Evolutionary conservation across 2,329 filamentous ascomycete genomes (phyloP), one percentile per base, ranked within the genome.

Genomic region (Fusarium sublunatum): DNA sequence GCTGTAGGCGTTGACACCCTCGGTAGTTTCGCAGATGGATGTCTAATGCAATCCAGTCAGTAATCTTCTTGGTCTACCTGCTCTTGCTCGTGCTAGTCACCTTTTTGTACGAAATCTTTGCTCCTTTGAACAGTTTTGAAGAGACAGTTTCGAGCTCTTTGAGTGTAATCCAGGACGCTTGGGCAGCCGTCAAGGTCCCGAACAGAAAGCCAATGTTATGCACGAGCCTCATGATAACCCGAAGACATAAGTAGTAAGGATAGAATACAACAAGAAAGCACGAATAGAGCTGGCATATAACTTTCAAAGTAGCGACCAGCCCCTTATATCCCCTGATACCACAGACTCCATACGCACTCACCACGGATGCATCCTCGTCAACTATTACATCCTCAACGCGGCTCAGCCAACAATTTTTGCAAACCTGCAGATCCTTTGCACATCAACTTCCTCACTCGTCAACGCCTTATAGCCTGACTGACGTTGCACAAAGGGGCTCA

Each of bases 51-150:
- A 1, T 9, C 1, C 28, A 29, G 36, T 46, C 4, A 50, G 35
- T 8, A 8, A 10, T 7, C 5, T n/a, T 4, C 7, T 6, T 12
- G 36, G 12, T 19, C 7, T 6, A 15, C 2, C 9, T 12, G 11
- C 12, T 2, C 1, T 4, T 24, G n/a, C 13, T 47, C 5, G 10
- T 4, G 2, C 5, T 39, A 7, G 6, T 44, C 7, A 71, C 70
- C 52, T 67, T 39, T 41, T 72, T 72, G 38, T 69, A 72, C 0
- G 65, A 59, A 35, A 72, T 63, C 12, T 53, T 56, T 4, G 61
- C 61, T 4, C 67, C 68, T 4, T 57, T 15, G 24, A 62, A 62
- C 3, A 62, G 24, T 1, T 57, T 61, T 3, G 58, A 62, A 6
- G 42, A n/a, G 10, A 62, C 11, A 4, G 38, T 25, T n/a, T 48